Percentiles rank a stretch among this genome's conserved stretches.
phyloP scores from a whole-genome alignment of 306 rosid species.

The Trichosanthes truncata region DNA sequence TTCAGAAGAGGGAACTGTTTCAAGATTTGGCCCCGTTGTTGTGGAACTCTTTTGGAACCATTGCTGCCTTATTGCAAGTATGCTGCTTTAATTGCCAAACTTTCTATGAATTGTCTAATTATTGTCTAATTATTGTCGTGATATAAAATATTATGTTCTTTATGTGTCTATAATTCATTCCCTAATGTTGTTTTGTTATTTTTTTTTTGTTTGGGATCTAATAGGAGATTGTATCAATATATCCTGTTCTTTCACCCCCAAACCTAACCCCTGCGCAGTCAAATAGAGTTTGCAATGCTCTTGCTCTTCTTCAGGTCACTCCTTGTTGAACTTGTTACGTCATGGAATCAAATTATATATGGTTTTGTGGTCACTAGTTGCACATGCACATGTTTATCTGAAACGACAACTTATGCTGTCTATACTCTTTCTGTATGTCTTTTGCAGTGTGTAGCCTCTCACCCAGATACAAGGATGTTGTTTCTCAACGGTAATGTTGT shows the following conservation, averaged over 20 bases:
- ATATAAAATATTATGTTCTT: background rate
- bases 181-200: background rate
- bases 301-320: constrained; percentile 79
- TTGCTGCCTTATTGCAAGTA: constrained; percentile 83
- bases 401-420: constrained; percentile 4
- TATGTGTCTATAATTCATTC: background rate
- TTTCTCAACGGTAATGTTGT: constrained; percentile 64
- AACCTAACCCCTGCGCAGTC: constrained; percentile 65
- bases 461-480: constrained; percentile 64
- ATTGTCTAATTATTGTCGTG: background rate
- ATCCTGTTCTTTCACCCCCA: constrained; percentile 65
- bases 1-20: constrained; percentile 86
- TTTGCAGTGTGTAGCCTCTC: constrained; percentile 78
- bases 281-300: constrained; percentile 82
- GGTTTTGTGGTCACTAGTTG: background rate
- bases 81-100: constrained; percentile 10
- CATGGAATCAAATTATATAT: background rate
- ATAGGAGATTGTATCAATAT: constrained; percentile 74
- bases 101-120: background rate
- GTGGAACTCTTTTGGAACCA: constrained; percentile 96
- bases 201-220: background rate
- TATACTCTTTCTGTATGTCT: constrained; percentile 8
- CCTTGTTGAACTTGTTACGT: background rate
- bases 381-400: background rate
- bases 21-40: constrained; percentile 91